phyloP scores from a whole-genome alignment of 805 yeast species.

The Saccharomycopsis fermentans region DNA sequence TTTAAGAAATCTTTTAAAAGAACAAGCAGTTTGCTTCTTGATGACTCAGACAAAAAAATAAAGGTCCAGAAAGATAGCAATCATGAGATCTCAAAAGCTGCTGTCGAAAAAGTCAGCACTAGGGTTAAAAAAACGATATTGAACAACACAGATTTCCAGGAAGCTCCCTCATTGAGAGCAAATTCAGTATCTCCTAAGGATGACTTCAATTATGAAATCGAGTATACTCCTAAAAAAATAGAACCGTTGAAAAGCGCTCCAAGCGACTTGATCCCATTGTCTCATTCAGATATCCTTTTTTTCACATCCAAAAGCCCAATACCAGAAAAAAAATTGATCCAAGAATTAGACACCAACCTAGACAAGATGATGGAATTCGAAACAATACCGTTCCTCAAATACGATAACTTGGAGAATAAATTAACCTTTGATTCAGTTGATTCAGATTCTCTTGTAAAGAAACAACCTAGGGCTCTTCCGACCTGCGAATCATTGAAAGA shows the following conservation, averaged over 20 bases:
- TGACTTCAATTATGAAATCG: constrained; percentile 33
- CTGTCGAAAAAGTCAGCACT: background rate
- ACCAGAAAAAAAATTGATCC: constrained; percentile 9
- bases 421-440: background rate
- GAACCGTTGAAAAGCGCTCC: constrained; percentile 36
- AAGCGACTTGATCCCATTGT: constrained; percentile 33
- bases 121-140: constrained; percentile 3
- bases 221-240: constrained; percentile 33
- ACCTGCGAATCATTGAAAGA: constrained; percentile 6
- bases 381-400: constrained; percentile 10
- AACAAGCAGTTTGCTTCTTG: constrained; percentile 8
- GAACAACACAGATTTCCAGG: background rate
- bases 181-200: constrained; percentile 12
- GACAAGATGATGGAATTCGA: constrained; percentile 7
- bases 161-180: background rate
- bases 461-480: constrained; percentile 7
- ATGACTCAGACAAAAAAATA: constrained; percentile 13
- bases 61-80: constrained; percentile 14
- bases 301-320: constrained; percentile 19
- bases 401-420: background rate
- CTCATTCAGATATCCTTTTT: constrained; percentile 24
- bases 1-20: constrained; percentile 9
- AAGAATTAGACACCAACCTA: constrained; percentile 1
- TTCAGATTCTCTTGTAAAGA: constrained; percentile 8
- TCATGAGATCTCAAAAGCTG: constrained; percentile 1